phyloP scores from a whole-genome alignment of 148 eudicot species.

The Rhododendron williamsianum region DNA sequence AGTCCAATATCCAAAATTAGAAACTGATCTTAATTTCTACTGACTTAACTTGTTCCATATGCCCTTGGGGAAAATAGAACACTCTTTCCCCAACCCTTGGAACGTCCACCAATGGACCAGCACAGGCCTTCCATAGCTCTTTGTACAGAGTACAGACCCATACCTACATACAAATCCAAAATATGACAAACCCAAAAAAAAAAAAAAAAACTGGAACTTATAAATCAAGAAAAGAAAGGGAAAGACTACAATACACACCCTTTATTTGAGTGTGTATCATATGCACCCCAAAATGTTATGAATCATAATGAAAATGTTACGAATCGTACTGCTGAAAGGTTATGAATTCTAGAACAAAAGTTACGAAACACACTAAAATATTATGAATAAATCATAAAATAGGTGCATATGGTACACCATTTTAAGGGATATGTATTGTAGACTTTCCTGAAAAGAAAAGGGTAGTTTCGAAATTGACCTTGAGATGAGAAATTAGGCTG shows the following conservation, averaged over 20 bases:
- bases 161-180: too few species aligned
- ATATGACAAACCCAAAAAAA: neutral
- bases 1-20: neutral
- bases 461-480: slow-evolving; percentile 16
- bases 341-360: too few species aligned
- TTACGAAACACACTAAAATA: too few species aligned
- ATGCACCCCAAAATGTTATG: too few species aligned
- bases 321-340: too few species aligned
- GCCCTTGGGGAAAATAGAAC: slow-evolving; percentile 92
- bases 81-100: slow-evolving; percentile 63
- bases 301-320: too few species aligned
- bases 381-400: too few species aligned
- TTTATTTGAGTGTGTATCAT: too few species aligned
- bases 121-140: slow-evolving; percentile 92
- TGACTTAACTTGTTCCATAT: slow-evolving; percentile 77
- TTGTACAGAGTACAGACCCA: slow-evolving; percentile 52
- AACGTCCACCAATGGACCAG: slow-evolving; percentile 83
- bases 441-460: too few species aligned
- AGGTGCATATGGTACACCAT: too few species aligned
- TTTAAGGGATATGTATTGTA: too few species aligned
- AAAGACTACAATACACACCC: too few species aligned
- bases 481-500: slow-evolving; percentile 33
- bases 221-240: neutral
- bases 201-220: neutral
- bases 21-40: neutral